Conservation (phyloP, 1,284 basidiomycete species). For the Mycena citricolor region DNA sequence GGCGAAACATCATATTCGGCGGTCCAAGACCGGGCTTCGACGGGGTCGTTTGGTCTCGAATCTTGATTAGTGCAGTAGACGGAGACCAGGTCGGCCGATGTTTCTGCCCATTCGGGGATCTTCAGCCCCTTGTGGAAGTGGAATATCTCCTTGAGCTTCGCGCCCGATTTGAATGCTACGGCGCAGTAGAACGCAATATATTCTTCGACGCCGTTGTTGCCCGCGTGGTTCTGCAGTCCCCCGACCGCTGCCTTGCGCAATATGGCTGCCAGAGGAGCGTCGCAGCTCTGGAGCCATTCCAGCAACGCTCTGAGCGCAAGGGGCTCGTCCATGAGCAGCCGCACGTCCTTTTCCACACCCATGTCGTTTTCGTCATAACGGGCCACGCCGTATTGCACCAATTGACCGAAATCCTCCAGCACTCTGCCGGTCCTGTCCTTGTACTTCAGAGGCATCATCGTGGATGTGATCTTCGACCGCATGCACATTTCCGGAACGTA, state of each 20-base stretch:
- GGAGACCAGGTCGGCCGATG: constrained; percentile 2
- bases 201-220: constrained; percentile 5
- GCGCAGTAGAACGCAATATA: constrained; percentile 8
- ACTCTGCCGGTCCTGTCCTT: no score
- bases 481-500: no score
- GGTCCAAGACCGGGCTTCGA: no score
- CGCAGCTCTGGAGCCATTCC: constrained; percentile 2
- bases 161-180: constrained; percentile 2
- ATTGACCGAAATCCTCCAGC: no score
- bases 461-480: no score
- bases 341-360: not conserved
- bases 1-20: no score
- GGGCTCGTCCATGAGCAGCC: constrained; percentile 1
- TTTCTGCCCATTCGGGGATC: constrained; percentile 1
- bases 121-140: not conserved
- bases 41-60: no score
- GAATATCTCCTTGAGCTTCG: constrained; percentile 1
- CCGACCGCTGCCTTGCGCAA: not conserved
- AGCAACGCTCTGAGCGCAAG: not conserved
- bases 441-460: no score
- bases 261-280: not conserved
- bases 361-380: constrained; percentile 4
- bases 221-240: not conserved
- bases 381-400: constrained; percentile 1
- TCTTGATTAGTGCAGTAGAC: no score